Base-by-base conservation (phyloP, 2,329 filamentous ascomycete species). In the Periconia macrospinosa region DNA sequence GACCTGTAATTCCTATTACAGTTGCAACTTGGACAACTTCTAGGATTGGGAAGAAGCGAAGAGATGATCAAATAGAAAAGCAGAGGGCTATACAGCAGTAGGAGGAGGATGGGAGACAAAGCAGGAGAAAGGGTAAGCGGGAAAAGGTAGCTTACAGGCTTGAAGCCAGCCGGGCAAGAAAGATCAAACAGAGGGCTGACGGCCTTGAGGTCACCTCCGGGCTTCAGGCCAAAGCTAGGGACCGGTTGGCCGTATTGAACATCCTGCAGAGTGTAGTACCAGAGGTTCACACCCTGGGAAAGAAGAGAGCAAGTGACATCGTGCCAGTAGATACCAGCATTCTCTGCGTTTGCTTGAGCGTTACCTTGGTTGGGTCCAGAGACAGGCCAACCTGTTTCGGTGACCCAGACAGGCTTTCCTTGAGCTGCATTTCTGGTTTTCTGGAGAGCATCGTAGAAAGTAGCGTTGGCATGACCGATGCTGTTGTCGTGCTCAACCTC, bases 311-410 rank as follows among this genome's bases (percentile, higher is more conserved):
- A 96, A 49, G 86, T 89, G 49, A 93, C 88, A 44, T 88, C 78
- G 63, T 90, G 81, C 89, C 90, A 96, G 82, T 85, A 96, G n/a
- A 75, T 82, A 78, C 90, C 81, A 42, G 92, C 90, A 69, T 93
- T 92, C 49, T 81, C 77, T 30, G 77, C 58, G 35, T 79, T 86
- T 6, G 92, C 80, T 10, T 88, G 81, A 41, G 85, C 90, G 53
- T 68, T 60, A 59, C 86, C 86, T 57, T 82, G 76, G 1, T 77
- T 81, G 59, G 83, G 76, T 52, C 91, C 92, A 65, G 81, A 85
- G 49, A 92, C 85, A 46, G 92, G 91, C 85, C 90, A 94, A 60
- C 92, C 92, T 15, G 91, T 94, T 81, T 96, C 91, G 27, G 91
- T 94, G 58, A 95, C 83, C 90, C 90, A 94, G 63, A 95, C 83